A percentile compares a stretch with the other conserved stretches of the same genome.
phyloP scores from a whole-genome alignment of 2,329 filamentous ascomycete genomes.

The Epichloe amarillans region DNA sequence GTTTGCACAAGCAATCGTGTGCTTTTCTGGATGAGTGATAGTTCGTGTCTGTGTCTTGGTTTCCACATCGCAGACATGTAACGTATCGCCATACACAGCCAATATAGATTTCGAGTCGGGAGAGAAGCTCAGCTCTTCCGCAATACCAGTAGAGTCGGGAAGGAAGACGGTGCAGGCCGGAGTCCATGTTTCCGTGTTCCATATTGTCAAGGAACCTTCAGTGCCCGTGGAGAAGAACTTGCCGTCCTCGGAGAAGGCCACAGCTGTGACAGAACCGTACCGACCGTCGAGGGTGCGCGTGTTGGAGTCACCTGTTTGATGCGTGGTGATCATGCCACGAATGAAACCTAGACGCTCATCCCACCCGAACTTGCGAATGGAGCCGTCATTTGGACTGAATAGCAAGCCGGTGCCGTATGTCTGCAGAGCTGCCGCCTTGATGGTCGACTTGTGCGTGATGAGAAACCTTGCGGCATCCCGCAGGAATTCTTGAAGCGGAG shows the following conservation, averaged over 20 bases:
- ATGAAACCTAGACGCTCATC: slow-evolving; percentile 10
- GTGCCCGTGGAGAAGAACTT: slow-evolving; percentile 5
- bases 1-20: slow-evolving; percentile 6
- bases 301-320: slow-evolving; percentile 6
- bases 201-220: slow-evolving; percentile 6
- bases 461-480: slow-evolving; percentile 12
- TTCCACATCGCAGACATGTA: slow-evolving; percentile 6
- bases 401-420: slow-evolving; percentile 19
- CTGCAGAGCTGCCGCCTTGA: slow-evolving; percentile 18
- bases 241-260: slow-evolving; percentile 7
- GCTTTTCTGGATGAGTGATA: slow-evolving; percentile 3
- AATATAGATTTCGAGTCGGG: slow-evolving; percentile 5
- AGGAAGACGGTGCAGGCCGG: slow-evolving; percentile 5
- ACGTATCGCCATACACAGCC: slow-evolving; percentile 5
- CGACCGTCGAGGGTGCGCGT: slow-evolving; percentile 5
- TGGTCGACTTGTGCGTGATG: slow-evolving; percentile 11
- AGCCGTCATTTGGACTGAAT: slow-evolving; percentile 17
- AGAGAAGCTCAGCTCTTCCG: slow-evolving; percentile 7
- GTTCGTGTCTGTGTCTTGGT: slow-evolving; percentile 1
- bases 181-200: slow-evolving; percentile 2
- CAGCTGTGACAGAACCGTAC: slow-evolving; percentile 6
- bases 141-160: slow-evolving; percentile 5
- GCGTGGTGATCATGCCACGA: slow-evolving; percentile 4
- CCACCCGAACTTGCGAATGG: slow-evolving; percentile 9
- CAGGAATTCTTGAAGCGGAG: slow-evolving; percentile 16